phyloP scores from a whole-genome alignment of 495 filamentous ascomycete genomes.

The Bathelium albidoporum region DNA sequence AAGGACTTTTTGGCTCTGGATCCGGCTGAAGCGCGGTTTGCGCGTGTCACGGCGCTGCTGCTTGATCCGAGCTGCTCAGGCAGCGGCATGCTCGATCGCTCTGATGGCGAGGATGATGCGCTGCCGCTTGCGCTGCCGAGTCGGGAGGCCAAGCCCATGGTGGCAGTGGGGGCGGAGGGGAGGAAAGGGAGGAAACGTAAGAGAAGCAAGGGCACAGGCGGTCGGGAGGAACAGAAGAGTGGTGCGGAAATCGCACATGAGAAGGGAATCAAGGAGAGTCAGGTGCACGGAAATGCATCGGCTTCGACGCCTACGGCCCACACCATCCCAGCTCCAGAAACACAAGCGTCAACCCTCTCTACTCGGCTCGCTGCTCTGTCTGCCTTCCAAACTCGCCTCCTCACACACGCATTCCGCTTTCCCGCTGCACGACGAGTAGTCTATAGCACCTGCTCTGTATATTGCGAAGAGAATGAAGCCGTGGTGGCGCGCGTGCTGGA shows the following conservation, averaged over 20 bases:
- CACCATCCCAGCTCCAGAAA: neutral
- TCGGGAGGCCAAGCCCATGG: neutral
- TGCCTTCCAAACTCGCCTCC: constrained; percentile 29
- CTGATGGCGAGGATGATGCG: constrained; percentile 45
- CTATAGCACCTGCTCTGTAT: constrained; percentile 87
- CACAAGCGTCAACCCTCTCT: constrained; percentile 15
- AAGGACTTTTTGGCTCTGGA: constrained; percentile 72
- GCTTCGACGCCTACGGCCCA: constrained; percentile 3
- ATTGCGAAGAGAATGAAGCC: constrained; percentile 76
- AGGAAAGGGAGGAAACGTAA: constrained; percentile 19
- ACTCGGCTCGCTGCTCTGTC: constrained; percentile 51
- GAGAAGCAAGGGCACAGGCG: neutral
- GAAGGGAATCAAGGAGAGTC: too few relatives aligned
- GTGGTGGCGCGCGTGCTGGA: constrained; percentile 62
- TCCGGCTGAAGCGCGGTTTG: constrained; percentile 44
- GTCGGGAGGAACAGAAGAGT: neutral
- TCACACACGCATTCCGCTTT: constrained; percentile 58
- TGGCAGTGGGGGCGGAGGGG: neutral
- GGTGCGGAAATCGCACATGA: too few relatives aligned
- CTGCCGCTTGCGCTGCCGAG: constrained; percentile 24
- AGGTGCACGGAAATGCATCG: constrained; percentile 6
- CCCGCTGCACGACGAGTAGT: constrained; percentile 66
- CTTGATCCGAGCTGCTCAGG: constrained; percentile 92
- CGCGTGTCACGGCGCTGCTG: constrained; percentile 59
- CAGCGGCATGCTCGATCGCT: constrained; percentile 82